phyloP scores from a whole-genome alignment of 805 yeast genomes.

The Saccharomycopsis javanensis region DNA sequence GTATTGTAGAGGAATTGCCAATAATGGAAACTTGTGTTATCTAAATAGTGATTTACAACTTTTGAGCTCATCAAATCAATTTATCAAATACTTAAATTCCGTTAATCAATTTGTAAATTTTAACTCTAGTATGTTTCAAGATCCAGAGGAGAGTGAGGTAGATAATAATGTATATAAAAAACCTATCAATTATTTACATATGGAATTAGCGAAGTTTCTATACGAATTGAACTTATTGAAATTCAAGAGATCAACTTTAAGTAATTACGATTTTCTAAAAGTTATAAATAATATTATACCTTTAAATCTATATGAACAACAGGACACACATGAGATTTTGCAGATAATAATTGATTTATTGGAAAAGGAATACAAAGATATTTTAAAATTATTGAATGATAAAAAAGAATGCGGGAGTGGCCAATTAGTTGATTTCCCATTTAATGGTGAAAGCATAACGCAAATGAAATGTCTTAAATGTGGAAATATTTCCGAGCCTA shows the following conservation, averaged over 20 bases:
- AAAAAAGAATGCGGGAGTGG: background rate
- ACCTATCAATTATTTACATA: constrained; percentile 32
- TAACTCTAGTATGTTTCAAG: constrained; percentile 14
- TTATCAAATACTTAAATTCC: constrained; percentile 45
- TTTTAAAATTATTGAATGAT: constrained; percentile 21
- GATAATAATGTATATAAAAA: constrained; percentile 27
- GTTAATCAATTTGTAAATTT: constrained; percentile 9
- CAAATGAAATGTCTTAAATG: background rate
- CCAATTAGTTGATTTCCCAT: background rate
- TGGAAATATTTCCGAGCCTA: background rate
- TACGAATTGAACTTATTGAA: constrained; percentile 55
- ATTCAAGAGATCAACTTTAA: constrained; percentile 40
- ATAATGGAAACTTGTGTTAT: constrained; percentile 82
- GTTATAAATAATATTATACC: constrained; percentile 30
- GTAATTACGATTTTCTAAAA: constrained; percentile 73
- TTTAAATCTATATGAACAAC: constrained; percentile 51
- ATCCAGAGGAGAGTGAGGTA: constrained; percentile 7
- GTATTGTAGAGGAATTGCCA: constrained; percentile 73
- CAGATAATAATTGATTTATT: constrained; percentile 74
- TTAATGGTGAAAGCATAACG: background rate
- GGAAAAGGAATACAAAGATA: constrained; percentile 47
- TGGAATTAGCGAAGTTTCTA: constrained; percentile 43
- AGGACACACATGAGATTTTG: constrained; percentile 90
- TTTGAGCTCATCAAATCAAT: constrained; percentile 48
- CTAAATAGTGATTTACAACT: constrained; percentile 87